Conservation (phyloP, 1,284 basidiomycete genomes). For the Kalmanozyma brasiliensis region DNA sequence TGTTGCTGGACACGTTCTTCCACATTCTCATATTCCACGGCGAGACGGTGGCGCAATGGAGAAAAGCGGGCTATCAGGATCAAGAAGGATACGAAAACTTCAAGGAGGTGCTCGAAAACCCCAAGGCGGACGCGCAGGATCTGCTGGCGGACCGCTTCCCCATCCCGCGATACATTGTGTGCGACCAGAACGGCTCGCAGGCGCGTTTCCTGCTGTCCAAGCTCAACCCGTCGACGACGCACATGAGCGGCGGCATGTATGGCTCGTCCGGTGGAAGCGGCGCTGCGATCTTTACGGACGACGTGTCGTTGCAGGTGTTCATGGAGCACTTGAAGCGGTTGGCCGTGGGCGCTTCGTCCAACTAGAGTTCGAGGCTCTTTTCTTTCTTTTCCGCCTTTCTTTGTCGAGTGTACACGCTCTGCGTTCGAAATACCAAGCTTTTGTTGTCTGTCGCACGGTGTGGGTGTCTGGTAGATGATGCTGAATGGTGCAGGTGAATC, state of each 20-base stretch:
- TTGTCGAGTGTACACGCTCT: background rate
- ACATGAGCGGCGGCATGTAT: conserved; percentile 79
- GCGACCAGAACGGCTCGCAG: conserved; percentile 96
- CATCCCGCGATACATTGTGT: conserved; percentile 96
- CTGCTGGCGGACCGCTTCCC: conserved; percentile 94
- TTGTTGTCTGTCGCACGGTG: background rate
- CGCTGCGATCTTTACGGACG: conserved; percentile 97
- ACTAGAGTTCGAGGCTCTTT: conserved; percentile 17
- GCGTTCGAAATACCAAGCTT: background rate
- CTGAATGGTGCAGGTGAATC: conserved; percentile 5
- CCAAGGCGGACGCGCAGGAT: conserved; percentile 77
- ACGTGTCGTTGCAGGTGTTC: conserved; percentile 74
- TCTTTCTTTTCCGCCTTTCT: background rate
- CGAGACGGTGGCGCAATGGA: conserved; percentile 95
- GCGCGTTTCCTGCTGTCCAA: conserved; percentile 96
- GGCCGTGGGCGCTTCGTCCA: conserved; percentile 63
- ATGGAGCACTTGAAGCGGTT: conserved; percentile 70
- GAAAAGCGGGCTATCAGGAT: conserved; percentile 99
- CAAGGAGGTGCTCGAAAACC: conserved; percentile 89
- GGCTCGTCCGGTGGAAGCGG: conserved; percentile 72
- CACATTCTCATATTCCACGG: conserved; percentile 99
- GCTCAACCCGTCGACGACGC: conserved; percentile 96
- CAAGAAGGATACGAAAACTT: conserved; percentile 99
- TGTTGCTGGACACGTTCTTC: conserved; percentile 99
- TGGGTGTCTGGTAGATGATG: background rate